Evolutionary conservation across 371 early-diverging fungal genomes (phyloP).

Genomic region (Furculomyces boomerangus): DNA sequence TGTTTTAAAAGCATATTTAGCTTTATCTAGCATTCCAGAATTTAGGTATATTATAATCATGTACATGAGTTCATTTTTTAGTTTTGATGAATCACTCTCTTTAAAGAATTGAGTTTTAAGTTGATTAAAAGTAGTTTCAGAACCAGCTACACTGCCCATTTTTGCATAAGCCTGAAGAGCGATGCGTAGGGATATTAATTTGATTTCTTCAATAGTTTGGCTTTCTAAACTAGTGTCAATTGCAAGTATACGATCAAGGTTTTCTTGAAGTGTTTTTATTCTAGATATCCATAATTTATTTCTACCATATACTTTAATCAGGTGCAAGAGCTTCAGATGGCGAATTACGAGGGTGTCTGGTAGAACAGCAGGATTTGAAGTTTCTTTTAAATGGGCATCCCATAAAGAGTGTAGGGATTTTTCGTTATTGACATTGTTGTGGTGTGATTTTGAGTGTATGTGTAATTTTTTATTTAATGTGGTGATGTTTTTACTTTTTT

Average conservation of each 20-base stretch:
- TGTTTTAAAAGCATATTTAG: background rate
- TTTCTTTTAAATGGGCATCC: no score
- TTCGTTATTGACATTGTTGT: no score
- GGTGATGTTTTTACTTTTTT: no score
- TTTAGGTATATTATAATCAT: background rate
- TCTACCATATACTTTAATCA: background rate
- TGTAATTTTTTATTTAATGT: no score
- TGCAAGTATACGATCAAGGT: background rate
- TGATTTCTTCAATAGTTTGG: background rate
- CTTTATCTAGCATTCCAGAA: background rate
- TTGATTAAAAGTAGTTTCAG: background rate
- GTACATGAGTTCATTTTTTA: background rate
- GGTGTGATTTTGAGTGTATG: no score
- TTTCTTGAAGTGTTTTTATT: background rate
- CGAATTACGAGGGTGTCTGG: background rate
- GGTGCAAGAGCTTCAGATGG: background rate
- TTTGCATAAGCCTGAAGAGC: background rate
- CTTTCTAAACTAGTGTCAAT: background rate
- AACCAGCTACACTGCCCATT: background rate
- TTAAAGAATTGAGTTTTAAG: background rate
- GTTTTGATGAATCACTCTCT: background rate
- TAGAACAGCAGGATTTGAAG: no score
- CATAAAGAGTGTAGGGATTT: no score
- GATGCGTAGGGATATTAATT: background rate
- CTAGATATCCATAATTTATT: background rate